Conservation (phyloP, 164 flowering plant species). For the Echeveria elegans region DNA sequence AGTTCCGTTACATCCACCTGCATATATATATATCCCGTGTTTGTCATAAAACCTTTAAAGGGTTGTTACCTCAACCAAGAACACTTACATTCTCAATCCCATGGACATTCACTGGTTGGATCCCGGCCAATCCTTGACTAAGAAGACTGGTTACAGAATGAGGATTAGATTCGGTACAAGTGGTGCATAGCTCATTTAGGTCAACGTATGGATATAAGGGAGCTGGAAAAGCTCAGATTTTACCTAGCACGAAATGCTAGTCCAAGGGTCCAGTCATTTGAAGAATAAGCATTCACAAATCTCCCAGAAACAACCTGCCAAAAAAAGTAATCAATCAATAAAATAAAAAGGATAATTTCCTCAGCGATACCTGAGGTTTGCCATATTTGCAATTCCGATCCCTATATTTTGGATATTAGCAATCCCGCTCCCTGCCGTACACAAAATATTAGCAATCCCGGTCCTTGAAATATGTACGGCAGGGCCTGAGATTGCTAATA, state of each 20-base stretch:
- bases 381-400: too few species aligned
- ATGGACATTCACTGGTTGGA: slow-evolving; percentile 59
- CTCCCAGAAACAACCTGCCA: slow-evolving; percentile 89
- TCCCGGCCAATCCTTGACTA: slow-evolving; percentile 91
- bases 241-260: slow-evolving; percentile 96
- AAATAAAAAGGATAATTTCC: not conserved
- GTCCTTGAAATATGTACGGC: too few species aligned
- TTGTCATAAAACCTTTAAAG: not conserved
- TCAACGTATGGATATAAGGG: not conserved
- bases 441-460: too few species aligned
- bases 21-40: not conserved
- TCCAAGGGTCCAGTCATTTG: slow-evolving; percentile 91
- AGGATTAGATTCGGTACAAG: not conserved
- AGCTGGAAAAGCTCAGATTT: not conserved
- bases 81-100: slow-evolving; percentile 86
- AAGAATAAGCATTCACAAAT: slow-evolving; percentile 79
- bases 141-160: slow-evolving; percentile 49
- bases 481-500: too few species aligned
- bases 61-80: not conserved
- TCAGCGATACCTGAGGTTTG: too few species aligned
- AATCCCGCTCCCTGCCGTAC: too few species aligned
- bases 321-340: not conserved
- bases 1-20: slow-evolving; percentile 58
- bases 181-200: not conserved
- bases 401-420: too few species aligned